Percentiles rank a stretch among this genome's conserved stretches.
Conservation (phyloP, 163 green algal species). For the Chlorella variabilis region DNA sequence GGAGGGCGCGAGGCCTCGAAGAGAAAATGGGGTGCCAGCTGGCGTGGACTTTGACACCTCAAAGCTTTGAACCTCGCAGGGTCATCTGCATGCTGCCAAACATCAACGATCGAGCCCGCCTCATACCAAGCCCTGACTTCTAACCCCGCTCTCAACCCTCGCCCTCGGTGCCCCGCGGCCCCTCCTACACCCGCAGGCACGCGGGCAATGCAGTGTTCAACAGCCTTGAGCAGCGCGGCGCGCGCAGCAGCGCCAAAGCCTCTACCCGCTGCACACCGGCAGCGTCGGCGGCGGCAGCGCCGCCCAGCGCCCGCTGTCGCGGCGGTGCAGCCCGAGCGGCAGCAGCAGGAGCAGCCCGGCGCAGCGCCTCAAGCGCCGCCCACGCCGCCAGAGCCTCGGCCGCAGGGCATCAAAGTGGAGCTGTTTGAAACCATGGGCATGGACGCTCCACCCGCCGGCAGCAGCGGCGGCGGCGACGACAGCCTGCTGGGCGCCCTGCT, state of each 20-base stretch:
- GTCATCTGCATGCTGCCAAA: too few relatives aligned
- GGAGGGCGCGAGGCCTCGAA: background rate
- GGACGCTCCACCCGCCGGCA: background rate
- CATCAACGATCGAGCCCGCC: too few relatives aligned
- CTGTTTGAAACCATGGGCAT: slow-evolving; percentile 23
- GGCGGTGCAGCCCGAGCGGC: slow-evolving; percentile 12
- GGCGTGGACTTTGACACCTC: too few relatives aligned
- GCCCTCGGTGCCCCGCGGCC: background rate
- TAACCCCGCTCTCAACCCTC: too few relatives aligned
- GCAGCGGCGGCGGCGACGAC: background rate
- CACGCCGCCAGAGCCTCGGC: too few relatives aligned
- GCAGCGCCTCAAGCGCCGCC: background rate
- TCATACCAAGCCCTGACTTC: too few relatives aligned
- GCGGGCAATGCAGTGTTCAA: too few relatives aligned
- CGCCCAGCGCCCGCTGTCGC: background rate
- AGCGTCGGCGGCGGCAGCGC: background rate
- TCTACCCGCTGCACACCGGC: background rate
- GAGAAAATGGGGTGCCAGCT: too few relatives aligned
- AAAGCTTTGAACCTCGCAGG: too few relatives aligned
- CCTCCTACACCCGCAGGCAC: background rate
- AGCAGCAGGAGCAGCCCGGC: background rate
- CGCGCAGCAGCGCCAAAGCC: background rate
- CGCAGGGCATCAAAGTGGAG: slow-evolving; percentile 1
- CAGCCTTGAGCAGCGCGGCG: too few relatives aligned
- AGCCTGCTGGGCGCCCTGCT: background rate